These are phyloP conservation scores for Cladosporium sp. DNA, from an alignment of 2,329 filamentous ascomycete species.

Conservation along the genomic window DNA sequence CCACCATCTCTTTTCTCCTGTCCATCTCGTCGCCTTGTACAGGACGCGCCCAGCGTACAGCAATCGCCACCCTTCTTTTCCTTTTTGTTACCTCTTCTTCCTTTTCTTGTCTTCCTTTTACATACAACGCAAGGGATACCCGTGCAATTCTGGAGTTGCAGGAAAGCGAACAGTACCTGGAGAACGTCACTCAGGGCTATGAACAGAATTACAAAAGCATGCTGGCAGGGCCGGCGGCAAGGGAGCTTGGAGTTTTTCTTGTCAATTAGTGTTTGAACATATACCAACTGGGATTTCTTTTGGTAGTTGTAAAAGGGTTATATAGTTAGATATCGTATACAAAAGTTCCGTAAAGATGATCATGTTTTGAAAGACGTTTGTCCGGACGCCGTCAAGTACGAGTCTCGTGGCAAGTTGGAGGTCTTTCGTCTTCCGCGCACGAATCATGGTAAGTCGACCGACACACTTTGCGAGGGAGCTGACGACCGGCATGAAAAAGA, in stretches of 20 bases:
- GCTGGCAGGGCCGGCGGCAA: slow-evolving; percentile 13
- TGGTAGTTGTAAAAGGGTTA: not conserved
- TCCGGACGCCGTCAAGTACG: accelerated
- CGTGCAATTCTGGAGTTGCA: not conserved
- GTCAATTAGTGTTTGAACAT: not conserved
- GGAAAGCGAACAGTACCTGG: not conserved
- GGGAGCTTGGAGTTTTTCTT: not conserved
- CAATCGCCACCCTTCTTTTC: not conserved
- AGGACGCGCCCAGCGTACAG: not conserved
- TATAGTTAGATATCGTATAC: not conserved
- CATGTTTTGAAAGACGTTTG: not conserved
- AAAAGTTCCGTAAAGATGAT: not conserved
- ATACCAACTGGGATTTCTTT: not conserved
- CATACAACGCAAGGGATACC: not conserved
- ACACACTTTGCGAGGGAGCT: no score
- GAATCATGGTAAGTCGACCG: no score
- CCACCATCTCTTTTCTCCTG: not conserved
- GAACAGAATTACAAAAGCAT: not conserved
- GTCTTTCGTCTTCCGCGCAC: not conserved
- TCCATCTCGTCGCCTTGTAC: not conserved
- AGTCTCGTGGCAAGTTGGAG: not conserved
- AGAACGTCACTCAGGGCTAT: not conserved
- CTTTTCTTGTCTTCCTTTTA: not conserved
- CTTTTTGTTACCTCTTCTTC: not conserved
- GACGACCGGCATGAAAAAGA: no score